Evolutionary conservation across 78 protist species (phyloP).

Genomic region (Polysphondylium violaceum): DNA sequence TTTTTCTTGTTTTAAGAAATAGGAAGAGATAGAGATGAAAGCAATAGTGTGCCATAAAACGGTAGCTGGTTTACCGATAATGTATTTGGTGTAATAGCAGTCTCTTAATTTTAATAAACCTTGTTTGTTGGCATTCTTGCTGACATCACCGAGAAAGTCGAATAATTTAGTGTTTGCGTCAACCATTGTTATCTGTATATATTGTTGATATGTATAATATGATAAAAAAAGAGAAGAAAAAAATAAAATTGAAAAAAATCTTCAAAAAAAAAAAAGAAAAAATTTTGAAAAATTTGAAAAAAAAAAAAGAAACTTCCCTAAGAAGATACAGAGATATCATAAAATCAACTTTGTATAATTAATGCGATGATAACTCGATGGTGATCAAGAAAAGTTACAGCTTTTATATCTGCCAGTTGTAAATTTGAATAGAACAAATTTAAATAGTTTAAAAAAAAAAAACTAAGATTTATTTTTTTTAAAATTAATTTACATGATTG

Average conservation of each 20-base stretch:
- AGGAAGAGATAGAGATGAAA: too few relatives aligned
- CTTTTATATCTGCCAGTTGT: too few relatives aligned
- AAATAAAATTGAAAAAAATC: background rate
- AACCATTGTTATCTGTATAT: background rate
- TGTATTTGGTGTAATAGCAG: conserved; percentile 14
- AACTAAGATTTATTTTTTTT: background rate
- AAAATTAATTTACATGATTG: too few relatives aligned
- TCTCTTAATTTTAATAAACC: conserved; percentile 18
- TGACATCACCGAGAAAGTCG: background rate
- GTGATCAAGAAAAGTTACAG: too few relatives aligned
- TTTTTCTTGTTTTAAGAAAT: too few relatives aligned
- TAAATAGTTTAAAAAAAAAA: conserved; percentile 3
- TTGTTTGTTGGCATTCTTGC: background rate
- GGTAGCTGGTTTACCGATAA: conserved; percentile 9
- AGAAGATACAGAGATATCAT: too few relatives aligned
- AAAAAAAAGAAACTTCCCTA: conserved; percentile 5
- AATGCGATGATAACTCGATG: too few relatives aligned
- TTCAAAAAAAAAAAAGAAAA: background rate
- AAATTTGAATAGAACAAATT: too few relatives aligned
- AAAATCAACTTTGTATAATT: too few relatives aligned
- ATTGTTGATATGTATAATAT: background rate
- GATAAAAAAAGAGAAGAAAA: background rate
- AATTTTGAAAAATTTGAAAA: background rate
- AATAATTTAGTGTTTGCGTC: conserved; percentile 9
- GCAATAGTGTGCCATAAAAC: conserved; percentile 26